Base-by-base conservation (phyloP, 2,329 filamentous ascomycete genomes). In the Neopestalotiopsis sp. region DNA sequence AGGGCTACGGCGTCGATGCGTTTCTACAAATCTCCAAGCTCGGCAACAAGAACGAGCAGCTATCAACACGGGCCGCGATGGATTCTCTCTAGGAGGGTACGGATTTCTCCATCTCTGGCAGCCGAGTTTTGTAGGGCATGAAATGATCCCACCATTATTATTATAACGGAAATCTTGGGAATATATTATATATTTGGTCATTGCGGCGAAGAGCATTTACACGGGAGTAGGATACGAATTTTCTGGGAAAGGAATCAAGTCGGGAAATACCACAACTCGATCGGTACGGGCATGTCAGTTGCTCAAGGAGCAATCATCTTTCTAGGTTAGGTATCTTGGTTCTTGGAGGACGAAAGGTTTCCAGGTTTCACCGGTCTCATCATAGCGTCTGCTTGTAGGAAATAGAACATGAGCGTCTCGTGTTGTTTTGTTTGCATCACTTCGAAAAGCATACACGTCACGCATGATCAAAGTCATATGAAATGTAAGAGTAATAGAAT, bases 31-130 rank as follows among this genome's bases (percentile, higher is more conserved):
- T 99, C 70, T 97, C 94, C 4, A 97, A 97, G 79, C 85, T 99
- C 68, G 96, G 96, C 24, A 99, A 99, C 80, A 98, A 97, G 85
- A 98, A 98, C 77, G 96, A 99, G 84, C 94, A 97, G 80, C 85
- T 99, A 71, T 94, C 88, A 2, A 94, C 90, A 34, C 85, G 92
- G 75, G 92, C 92, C 32, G 90, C 87, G 72, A 94, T 95, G 85
- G 92, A 95, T 80, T 91, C 92, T 24, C 88, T 95, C 13, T 93
- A 84, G 59, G 17, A 40, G 34, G 17, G 24, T 28, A 10, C 10
- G 14, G 32, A 28, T 4, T 20, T n/a, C 57, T 24, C 30, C 2
- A 6, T 13, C 49, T 12, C 49, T 14, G 13, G 49, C 20, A n/a
- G 49, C 14, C 49, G 13, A 17, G 49, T n/a, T 17, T 56, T 24